phyloP scores from a whole-genome alignment of 495 filamentous ascomycete genomes.

The Trichoderma parareesei region DNA sequence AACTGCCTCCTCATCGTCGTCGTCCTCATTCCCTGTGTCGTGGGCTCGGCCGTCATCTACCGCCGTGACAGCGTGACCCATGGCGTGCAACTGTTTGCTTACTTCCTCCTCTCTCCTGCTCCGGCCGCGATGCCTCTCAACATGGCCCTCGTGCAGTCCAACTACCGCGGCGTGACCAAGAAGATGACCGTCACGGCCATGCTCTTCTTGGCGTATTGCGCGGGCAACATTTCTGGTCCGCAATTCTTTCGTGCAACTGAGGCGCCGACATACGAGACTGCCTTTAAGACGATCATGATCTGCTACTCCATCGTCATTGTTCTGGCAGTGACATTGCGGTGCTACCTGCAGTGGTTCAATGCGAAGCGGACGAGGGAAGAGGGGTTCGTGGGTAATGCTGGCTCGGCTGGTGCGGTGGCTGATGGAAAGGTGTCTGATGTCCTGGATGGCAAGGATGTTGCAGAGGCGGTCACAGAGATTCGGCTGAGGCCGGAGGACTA shows the following conservation, averaged over 20 bases:
- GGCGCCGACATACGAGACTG: slow-evolving; percentile 31
- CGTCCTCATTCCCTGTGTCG: slow-evolving; percentile 26
- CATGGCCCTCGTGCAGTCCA: slow-evolving; percentile 37
- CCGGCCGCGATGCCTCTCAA: slow-evolving; percentile 25
- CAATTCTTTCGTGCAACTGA: slow-evolving; percentile 26
- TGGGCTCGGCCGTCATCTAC: slow-evolving; percentile 32
- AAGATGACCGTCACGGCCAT: slow-evolving; percentile 58
- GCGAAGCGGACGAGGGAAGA: slow-evolving; percentile 30
- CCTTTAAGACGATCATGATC: slow-evolving; percentile 44
- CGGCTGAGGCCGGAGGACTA: slow-evolving; percentile 41
- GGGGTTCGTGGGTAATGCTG: slow-evolving; percentile 31
- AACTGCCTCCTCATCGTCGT: slow-evolving; percentile 31
- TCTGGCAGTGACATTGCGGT: slow-evolving; percentile 30
- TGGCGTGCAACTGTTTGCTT: slow-evolving; percentile 25
- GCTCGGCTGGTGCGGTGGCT: slow-evolving; percentile 35
- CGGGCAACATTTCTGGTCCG: slow-evolving; percentile 40
- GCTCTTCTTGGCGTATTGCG: slow-evolving; percentile 59
- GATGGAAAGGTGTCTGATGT: slow-evolving; percentile 32
- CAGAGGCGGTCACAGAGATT: slow-evolving; percentile 21
- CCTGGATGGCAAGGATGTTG: slow-evolving; percentile 25
- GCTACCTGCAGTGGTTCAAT: slow-evolving; percentile 37
- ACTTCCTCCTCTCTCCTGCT: slow-evolving; percentile 28
- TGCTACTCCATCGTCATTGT: slow-evolving; percentile 40
- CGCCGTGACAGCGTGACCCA: slow-evolving; percentile 20
- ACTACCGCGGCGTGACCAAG: slow-evolving; percentile 65